phyloP scores from a whole-genome alignment of 1,139 yeast species.

The Debaryomyces udenii region DNA sequence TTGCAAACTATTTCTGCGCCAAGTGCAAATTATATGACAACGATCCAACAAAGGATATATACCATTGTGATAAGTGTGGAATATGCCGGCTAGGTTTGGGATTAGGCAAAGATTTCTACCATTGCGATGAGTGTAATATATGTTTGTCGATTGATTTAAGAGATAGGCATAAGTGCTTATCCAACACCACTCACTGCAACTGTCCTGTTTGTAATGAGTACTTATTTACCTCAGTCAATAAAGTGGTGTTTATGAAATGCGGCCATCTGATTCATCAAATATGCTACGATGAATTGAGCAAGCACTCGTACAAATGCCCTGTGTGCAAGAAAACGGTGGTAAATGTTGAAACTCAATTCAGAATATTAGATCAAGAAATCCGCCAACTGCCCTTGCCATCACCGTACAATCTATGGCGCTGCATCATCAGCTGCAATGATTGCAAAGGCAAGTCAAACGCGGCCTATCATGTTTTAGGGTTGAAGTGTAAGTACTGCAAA shows the following conservation, averaged over 20 bases:
- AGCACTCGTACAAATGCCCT: slow-evolving; percentile 88
- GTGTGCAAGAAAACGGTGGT: slow-evolving; percentile 81
- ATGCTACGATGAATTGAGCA: slow-evolving; percentile 79
- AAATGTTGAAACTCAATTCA: slow-evolving; percentile 85
- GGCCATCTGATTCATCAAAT: slow-evolving; percentile 91
- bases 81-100: slow-evolving; percentile 91
- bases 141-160: slow-evolving; percentile 82
- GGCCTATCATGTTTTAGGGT: slow-evolving; percentile 80
- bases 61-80: slow-evolving; percentile 92
- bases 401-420: slow-evolving; percentile 76
- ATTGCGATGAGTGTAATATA: slow-evolving; percentile 87
- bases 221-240: slow-evolving; percentile 80
- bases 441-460: slow-evolving; percentile 83
- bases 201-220: slow-evolving; percentile 94
- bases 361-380: slow-evolving; percentile 84
- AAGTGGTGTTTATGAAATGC: slow-evolving; percentile 90
- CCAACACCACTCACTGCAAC: slow-evolving; percentile 84
- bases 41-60: slow-evolving; percentile 77
- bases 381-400: slow-evolving; percentile 74
- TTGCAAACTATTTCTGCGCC: slow-evolving; percentile 78
- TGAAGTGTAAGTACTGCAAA: slow-evolving; percentile 82
- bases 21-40: slow-evolving; percentile 84
- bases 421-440: slow-evolving; percentile 82
- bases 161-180: slow-evolving; percentile 80
- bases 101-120: slow-evolving; percentile 84